These are phyloP conservation scores for Saccharomyces eubayanus DNA, from an alignment of 805 yeast genomes.

Conservation along the genomic window DNA sequence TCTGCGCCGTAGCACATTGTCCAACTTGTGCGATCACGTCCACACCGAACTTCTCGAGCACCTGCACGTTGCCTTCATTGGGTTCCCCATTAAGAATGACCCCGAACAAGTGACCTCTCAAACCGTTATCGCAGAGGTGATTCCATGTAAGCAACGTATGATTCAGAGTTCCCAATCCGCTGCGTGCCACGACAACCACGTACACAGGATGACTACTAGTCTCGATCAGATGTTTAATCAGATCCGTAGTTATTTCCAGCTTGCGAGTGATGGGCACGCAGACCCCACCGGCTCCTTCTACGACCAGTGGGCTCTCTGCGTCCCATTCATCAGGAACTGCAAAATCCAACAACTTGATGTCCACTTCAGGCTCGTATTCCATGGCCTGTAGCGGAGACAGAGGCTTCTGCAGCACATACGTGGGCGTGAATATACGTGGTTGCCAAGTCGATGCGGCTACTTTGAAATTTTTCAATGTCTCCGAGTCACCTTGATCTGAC, in stretches of 20 bases:
- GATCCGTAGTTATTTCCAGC: slow-evolving; percentile 20
- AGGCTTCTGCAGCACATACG: slow-evolving; percentile 18
- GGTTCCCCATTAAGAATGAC: slow-evolving; percentile 21
- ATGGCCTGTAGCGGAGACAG: slow-evolving; percentile 27
- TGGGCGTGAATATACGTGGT: slow-evolving; percentile 11
- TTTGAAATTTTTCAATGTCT: slow-evolving; percentile 7
- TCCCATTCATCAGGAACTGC: slow-evolving; percentile 11
- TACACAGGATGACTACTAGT: slow-evolving; percentile 10
- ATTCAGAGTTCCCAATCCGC: slow-evolving; percentile 28
- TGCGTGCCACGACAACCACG: slow-evolving; percentile 24
- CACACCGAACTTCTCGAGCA: slow-evolving; percentile 17
- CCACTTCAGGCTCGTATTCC: slow-evolving; percentile 12
- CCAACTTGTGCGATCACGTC: slow-evolving; percentile 30
- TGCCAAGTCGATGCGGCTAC: slow-evolving; percentile 5
- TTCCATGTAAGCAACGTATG: slow-evolving; percentile 26
- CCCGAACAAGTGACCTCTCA: slow-evolving; percentile 15
- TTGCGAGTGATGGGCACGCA: slow-evolving; percentile 25
- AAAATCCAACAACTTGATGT: slow-evolving; percentile 13
- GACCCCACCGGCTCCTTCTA: slow-evolving; percentile 30
- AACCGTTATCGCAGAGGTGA: slow-evolving; percentile 15
- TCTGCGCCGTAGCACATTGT: slow-evolving; percentile 14
- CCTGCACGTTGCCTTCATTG: slow-evolving; percentile 16
- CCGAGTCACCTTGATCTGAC: slow-evolving; percentile 23
- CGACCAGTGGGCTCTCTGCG: slow-evolving; percentile 11
- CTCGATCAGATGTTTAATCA: slow-evolving; percentile 11